Base-by-base conservation (phyloP, 768 basidiomycete genomes). In the Agrocybe pediades region DNA sequence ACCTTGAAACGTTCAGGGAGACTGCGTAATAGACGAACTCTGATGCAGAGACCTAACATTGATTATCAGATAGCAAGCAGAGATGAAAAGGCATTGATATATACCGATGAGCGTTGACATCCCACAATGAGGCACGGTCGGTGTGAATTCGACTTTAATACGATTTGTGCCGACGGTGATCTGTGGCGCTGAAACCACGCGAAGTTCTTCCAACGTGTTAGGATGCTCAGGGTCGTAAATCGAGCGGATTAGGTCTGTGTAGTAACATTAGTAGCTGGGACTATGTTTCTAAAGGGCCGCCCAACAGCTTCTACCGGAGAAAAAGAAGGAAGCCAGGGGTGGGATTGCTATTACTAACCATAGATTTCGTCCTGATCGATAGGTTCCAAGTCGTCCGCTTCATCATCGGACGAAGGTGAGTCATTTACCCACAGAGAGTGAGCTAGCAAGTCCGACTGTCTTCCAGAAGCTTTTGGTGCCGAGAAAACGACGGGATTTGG, bases 191-290 rank as follows among this genome's bases (percentile, higher is more conserved):
- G 93, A 96, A 39, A 99, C 95, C 30, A 99, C 97, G 20, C 91
- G 87, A 8, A 99, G 86, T 65, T 98, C 93, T 66, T 99, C 97
- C 42, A 99, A 80, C 16, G 88, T 90, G 63, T 88, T 89, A 4
- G 94, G 92, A 69, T 99, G 95, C 66, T 99, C 97, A 2, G 96
- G 96, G 65, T 98, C 96, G 48, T 88, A 88, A 41, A 98, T 98
- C 3, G 86, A 88, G 52, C 95, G 83, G 49, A 99, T 88, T 17
- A 98, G 81, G 59, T 97, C 96, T 97, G 58, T 11, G 29, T 36
- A 33, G n/a, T n/a, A 36, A n/a, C 13, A 36, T 36, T 36, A 36
- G 33, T 13, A 36, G 13, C 3, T 13, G n/a, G 33, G 33, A 13
- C 13, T 36, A 36, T 36, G 39, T 27, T 23, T 50, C 27, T 25